Evolutionary conservation across 768 basidiomycete genomes (phyloP).

Genomic region (Leccinellum rugosiceps): DNA sequence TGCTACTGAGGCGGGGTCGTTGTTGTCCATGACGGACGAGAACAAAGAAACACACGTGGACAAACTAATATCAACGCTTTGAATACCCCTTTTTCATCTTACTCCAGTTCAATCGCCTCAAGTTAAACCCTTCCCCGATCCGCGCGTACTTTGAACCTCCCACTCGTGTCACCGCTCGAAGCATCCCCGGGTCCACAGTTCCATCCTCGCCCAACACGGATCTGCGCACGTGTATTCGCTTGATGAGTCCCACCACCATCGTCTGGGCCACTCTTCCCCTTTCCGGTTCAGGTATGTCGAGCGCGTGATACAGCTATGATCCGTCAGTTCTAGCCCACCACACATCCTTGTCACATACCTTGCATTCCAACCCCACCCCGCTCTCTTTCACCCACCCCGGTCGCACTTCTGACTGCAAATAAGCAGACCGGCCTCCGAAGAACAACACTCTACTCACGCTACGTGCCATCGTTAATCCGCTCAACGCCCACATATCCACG

Average conservation of each 20-base stretch:
- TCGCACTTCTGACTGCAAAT: slow-evolving; percentile 42
- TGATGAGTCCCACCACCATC: slow-evolving; percentile 53
- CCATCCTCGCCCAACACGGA: slow-evolving; percentile 44
- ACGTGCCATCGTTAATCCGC: slow-evolving; percentile 51
- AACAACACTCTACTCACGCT: slow-evolving; percentile 42
- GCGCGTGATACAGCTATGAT: slow-evolving; percentile 45
- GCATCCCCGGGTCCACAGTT: slow-evolving; percentile 45
- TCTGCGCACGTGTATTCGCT: slow-evolving; percentile 49
- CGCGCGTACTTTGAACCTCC: slow-evolving; percentile 47
- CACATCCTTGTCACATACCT: slow-evolving; percentile 38
- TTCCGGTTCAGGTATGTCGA: slow-evolving; percentile 44
- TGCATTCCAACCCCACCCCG: slow-evolving; percentile 59
- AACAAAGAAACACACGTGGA: not conserved
- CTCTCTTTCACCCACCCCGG: slow-evolving; percentile 57
- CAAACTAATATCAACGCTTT: too few species aligned
- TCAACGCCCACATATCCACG: slow-evolving; percentile 57
- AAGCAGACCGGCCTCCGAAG: slow-evolving; percentile 7
- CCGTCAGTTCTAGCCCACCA: slow-evolving; percentile 8
- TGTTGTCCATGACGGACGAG: slow-evolving; percentile 26
- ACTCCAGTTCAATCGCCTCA: slow-evolving; percentile 42
- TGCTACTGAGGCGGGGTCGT: slow-evolving; percentile 44
- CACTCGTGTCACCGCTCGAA: slow-evolving; percentile 51
- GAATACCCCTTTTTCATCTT: slow-evolving; percentile 9
- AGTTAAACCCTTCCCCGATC: slow-evolving; percentile 44
- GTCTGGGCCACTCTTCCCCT: slow-evolving; percentile 39